Evolutionary conservation across 225 moss, liverwort and hornwort species (phyloP), one percentile per base, ranked within the genome.

Genomic region (Physcomitrellopsis africana): DNA sequence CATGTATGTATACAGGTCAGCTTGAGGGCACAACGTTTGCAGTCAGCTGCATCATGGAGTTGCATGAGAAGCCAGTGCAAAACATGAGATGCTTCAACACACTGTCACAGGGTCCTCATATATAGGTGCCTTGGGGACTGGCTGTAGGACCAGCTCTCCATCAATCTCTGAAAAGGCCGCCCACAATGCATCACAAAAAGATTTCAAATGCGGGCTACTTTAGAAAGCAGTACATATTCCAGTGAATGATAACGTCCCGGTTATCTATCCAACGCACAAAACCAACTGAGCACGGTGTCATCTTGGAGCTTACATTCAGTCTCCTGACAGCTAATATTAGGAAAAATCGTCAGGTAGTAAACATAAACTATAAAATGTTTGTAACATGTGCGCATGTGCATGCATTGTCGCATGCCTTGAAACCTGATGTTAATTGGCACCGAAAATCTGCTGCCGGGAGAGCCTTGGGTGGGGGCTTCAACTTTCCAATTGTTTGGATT

Each of bases 401-500:
- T 46, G 53, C 2, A 10, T 37, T 32, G 53, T 68, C 0, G 18
- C 47, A 48, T 0, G 15, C 10, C 23, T 13, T 65, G 53, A 27
- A 51, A 41, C 27, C 18, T 11, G 41, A 18, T n/a, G 23, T 24
- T 58, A 58, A 70, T 70, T 46, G 45, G 22, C 58, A 46, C 70
- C 45, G 16, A 45, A 70, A 46, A 59, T 16, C 23, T 45, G 53
- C 53, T 18, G 13, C 32, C 32, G 32, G 32, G 32, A 37, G 1
- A 37, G 4, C 7, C 32, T 37, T 37, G 32, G 32, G 7, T 24
- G 1, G 24, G 24, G 24, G 24, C 24, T 24, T 24, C 1, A 24
- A 24, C 24, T 24, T 1, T 24, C 24, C 24, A 24, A 24, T 24
- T 37, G 7, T 37, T 37, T 37, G 32, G 32, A 37, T 37, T 37